phyloP scores from a whole-genome alignment of 306 rosid genomes.

The Phaseolus lunatus region DNA sequence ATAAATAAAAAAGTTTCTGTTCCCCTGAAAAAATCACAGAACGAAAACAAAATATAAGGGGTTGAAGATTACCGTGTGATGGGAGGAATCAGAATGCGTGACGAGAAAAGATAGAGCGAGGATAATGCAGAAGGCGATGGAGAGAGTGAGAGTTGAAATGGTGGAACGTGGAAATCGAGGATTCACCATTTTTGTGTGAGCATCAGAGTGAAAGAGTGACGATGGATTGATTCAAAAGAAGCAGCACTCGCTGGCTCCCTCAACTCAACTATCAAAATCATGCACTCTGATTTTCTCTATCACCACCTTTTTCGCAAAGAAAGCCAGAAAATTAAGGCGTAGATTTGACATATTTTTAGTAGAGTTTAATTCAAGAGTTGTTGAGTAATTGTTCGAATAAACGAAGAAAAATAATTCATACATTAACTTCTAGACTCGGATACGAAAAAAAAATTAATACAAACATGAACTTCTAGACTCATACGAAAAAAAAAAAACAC shows the following conservation, averaged over 20 bases:
- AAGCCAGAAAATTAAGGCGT: background rate
- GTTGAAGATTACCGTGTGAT: conserved; percentile 44
- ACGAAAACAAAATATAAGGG: background rate
- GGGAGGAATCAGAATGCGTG: conserved; percentile 54
- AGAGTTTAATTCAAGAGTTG: background rate
- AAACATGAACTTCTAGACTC: too few species aligned
- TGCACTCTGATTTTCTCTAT: conserved; percentile 25
- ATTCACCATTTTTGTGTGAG: conserved; percentile 43
- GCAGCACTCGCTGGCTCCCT: background rate
- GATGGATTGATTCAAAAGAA: conserved; percentile 41
- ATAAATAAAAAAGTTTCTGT: background rate
- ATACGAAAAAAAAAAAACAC: too few species aligned
- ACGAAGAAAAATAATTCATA: too few species aligned
- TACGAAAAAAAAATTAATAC: too few species aligned
- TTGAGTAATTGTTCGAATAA: background rate
- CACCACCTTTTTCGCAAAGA: background rate
- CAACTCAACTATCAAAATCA: background rate
- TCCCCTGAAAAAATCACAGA: conserved; percentile 15
- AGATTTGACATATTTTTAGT: background rate
- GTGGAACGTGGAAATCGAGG: conserved; percentile 44
- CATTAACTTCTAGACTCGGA: too few species aligned
- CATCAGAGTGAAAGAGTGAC: conserved; percentile 18
- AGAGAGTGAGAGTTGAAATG: conserved; percentile 53
- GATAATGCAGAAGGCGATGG: conserved; percentile 52
- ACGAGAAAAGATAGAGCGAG: conserved; percentile 60